Evolutionary conservation across 169 alveolate species (phyloP).

Genomic region (Plasmodium sp.): DNA sequence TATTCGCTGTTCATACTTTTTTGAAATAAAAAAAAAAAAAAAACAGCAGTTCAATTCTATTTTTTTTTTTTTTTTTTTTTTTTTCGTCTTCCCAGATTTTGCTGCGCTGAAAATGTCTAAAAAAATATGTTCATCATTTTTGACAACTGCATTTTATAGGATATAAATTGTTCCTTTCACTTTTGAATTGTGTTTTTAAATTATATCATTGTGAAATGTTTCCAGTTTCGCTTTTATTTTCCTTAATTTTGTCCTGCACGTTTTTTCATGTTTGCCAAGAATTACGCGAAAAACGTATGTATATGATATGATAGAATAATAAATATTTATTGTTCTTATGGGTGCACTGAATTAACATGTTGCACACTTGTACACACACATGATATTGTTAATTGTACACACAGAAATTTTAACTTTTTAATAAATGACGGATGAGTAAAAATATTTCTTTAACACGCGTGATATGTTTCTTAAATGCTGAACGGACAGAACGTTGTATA

Average conservation of each 20-base stretch:
- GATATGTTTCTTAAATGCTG: conserved; percentile 18
- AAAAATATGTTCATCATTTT: conserved; percentile 28
- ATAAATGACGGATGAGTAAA: conserved; percentile 25
- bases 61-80: conserved; percentile 25
- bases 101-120: conserved; percentile 34
- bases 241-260: conserved; percentile 3
- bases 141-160: conserved; percentile 68
- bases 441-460: conserved; percentile 40
- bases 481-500: conserved; percentile 17
- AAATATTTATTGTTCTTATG: conserved; percentile 42
- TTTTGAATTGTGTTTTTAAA: conserved; percentile 26
- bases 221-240: neutral
- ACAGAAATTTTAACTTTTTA: conserved; percentile 32
- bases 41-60: neutral
- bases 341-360: conserved; percentile 67
- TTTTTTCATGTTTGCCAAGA: conserved; percentile 8
- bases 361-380: conserved; percentile 73
- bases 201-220: conserved; percentile 8
- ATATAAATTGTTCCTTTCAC: neutral
- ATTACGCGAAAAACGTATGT: conserved; percentile 6
- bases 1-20: conserved; percentile 19
- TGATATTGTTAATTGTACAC: conserved; percentile 28
- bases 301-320: conserved; percentile 3
- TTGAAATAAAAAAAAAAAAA: conserved; percentile 2
- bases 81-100: neutral